Evolutionary conservation across 2,329 filamentous ascomycete species (phyloP).

Genomic region (Apiospora arundinis): DNA sequence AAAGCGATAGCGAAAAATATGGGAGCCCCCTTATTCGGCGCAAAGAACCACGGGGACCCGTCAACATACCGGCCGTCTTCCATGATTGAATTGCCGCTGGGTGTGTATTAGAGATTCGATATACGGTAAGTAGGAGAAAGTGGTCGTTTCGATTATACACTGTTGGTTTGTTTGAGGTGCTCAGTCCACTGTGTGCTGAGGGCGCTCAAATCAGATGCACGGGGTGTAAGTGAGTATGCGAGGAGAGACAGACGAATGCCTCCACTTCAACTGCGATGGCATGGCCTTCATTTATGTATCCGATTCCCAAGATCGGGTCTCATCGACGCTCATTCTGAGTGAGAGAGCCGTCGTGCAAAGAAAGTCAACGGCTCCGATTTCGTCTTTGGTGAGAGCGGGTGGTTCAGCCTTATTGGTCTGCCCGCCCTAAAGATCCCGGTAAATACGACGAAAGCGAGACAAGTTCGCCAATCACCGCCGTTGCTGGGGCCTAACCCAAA

Average conservation of each 20-base stretch:
- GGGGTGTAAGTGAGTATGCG: neutral
- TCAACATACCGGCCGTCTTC: constrained; percentile 44
- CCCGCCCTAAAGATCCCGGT: neutral
- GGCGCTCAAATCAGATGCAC: neutral
- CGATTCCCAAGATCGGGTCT: neutral
- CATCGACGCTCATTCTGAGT: neutral
- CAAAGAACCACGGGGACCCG: constrained; percentile 53
- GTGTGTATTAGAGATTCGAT: neutral
- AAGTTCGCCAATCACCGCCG: neutral
- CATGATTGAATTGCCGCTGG: constrained; percentile 26
- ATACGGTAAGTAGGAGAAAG: neutral
- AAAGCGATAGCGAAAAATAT: constrained; percentile 54
- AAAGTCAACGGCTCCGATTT: neutral
- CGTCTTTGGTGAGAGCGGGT: neutral
- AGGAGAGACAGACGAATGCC: neutral
- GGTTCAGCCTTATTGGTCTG: constrained; percentile 1
- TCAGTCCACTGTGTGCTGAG: neutral
- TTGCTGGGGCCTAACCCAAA: neutral
- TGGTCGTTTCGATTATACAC: neutral
- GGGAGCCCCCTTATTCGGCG: constrained; percentile 54
- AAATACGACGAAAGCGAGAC: constrained; percentile 9
- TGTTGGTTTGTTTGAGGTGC: neutral
- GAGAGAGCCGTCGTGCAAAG: neutral
- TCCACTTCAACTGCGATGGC: neutral
- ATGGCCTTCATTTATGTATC: neutral